Evolutionary conservation across 805 yeast species (phyloP), one percentile per base, ranked within the genome.

Genomic region (Barnettozyma sucrosica): DNA sequence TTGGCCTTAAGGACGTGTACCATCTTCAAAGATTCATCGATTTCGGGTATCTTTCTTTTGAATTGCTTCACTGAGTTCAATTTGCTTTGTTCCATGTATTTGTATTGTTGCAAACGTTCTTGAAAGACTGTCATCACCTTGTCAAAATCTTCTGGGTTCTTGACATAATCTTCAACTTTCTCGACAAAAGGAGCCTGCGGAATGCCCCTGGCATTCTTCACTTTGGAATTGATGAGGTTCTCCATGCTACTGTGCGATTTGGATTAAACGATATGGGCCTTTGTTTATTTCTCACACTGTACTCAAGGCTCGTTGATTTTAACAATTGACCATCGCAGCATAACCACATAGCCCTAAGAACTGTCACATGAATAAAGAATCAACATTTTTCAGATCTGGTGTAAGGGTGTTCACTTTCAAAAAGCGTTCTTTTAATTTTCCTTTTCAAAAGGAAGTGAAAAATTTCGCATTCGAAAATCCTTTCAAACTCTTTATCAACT

Each of bases 151-250:
- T 76, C 82, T 3, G 81, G 74, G 55, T 75, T 73, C 59, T 80
- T 84, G 52, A 89, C 76, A 55, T 81, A 79, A 43, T 80, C 83
- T 47, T 81, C 93, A 9, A 90, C 93, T 48, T 80, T 79, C 52
- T 85, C 95, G 45, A 93, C 81, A 65, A 93, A 93, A 36, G 95
- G 96, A 1, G 99, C 99, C 61, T 87, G 85, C 7, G 99, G 99
- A 48, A 93, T 93, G 4, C 99, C 99, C 54, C 98, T 77, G 9
- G 97, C 93, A 61, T 93, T 93, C 51, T 59, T 57, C 14, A 51
- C 51, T n/a, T 54, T 52, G 4, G 63, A 51, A 41, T 59, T 51
- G n/a, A 56, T 38, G 24, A 59, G 48, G 5, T 52, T 47, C 9
- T 59, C 63, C 63, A 58, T 58, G 13, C 25, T 45, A 16, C 9